Percentiles rank a stretch among this genome's conserved stretches.
These are phyloP conservation scores for Blepharisma japonicum DNA, from an alignment of 73 alveolate genomes.

Conservation along the genomic window DNA sequence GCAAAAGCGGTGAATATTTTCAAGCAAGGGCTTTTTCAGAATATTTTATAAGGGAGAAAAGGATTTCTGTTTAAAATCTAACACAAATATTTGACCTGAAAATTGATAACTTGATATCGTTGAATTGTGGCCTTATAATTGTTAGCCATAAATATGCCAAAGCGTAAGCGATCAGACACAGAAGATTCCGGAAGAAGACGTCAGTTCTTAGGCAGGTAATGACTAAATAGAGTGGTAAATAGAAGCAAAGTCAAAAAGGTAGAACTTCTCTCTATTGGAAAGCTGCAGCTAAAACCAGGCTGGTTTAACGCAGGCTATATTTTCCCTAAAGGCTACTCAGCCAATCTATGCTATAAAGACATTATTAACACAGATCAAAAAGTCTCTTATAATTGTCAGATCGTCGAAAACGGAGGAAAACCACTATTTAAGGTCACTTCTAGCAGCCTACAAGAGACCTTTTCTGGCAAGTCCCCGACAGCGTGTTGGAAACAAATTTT, in stretches of 20 bases:
- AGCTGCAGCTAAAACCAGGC: background rate
- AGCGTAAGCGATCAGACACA: background rate
- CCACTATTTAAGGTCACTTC: too few species aligned
- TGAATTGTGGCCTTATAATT: background rate
- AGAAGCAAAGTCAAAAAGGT: background rate
- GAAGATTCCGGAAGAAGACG: background rate
- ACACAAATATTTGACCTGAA: too few species aligned
- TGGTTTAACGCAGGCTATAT: conserved; percentile 9
- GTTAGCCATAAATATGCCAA: background rate
- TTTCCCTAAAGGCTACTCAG: conserved; percentile 22
- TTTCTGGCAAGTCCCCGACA: conserved; percentile 2
- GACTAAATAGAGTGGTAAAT: background rate
- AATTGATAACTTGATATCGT: too few species aligned
- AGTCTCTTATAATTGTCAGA: too few species aligned
- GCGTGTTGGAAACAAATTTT: background rate
- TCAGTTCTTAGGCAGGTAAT: background rate
- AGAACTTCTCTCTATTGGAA: background rate
- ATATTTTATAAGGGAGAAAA: too few species aligned
- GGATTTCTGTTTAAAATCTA: too few species aligned
- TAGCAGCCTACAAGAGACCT: background rate
- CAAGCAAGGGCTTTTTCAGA: too few species aligned
- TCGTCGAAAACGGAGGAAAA: too few species aligned
- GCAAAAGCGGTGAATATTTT: too few species aligned
- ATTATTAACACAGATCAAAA: background rate
- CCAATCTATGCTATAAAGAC: background rate